Evolutionary conservation across 208 protist species (phyloP).

Genomic region (Acanthamoeba divionensis): DNA sequence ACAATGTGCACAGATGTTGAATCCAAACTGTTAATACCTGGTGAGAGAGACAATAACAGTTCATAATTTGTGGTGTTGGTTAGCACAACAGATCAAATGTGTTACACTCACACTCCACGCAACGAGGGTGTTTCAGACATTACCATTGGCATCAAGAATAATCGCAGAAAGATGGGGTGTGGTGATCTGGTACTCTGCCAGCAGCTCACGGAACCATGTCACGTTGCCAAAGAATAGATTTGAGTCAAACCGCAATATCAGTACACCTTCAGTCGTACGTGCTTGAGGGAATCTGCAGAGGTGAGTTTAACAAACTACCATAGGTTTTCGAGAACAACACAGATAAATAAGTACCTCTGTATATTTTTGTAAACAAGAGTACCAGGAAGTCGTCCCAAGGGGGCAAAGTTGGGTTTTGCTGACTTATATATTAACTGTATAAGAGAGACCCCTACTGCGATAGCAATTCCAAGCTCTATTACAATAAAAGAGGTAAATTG

Average conservation of each 20-base stretch:
- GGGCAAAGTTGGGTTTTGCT: background rate
- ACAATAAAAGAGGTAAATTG: background rate
- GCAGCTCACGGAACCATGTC: background rate
- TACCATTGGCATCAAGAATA: constrained; percentile 7
- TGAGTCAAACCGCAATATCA: background rate
- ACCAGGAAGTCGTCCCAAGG: background rate
- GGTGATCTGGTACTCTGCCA: background rate
- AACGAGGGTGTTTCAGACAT: background rate
- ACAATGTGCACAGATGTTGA: background rate
- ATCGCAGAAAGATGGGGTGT: background rate
- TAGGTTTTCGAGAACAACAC: background rate
- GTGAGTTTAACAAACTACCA: background rate
- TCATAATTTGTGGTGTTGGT: no score
- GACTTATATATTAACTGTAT: background rate
- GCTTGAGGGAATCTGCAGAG: background rate
- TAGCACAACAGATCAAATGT: no score
- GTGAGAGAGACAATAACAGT: background rate
- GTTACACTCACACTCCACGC: no score
- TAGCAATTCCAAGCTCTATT: background rate
- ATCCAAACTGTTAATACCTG: background rate
- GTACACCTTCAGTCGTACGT: background rate
- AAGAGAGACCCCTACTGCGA: background rate
- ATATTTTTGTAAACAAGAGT: background rate
- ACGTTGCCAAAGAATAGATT: constrained; percentile 12
- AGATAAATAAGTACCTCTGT: background rate